Conservation (phyloP, 163 green algal genomes). For the Chlorella variabilis region DNA sequence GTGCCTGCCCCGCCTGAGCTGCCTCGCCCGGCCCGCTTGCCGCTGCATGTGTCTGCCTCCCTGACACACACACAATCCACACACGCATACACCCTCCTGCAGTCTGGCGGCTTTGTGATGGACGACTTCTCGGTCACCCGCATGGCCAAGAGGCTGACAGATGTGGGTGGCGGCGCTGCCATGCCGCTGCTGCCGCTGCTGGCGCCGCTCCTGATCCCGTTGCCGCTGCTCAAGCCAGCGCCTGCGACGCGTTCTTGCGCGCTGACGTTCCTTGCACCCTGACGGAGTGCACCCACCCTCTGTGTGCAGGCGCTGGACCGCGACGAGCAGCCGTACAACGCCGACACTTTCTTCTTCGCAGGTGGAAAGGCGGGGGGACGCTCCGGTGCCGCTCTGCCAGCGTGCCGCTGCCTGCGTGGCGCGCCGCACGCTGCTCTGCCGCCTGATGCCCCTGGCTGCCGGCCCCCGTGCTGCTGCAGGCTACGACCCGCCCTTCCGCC, state of each 20-base stretch:
- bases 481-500: constrained; percentile 66
- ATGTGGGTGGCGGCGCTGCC: neutral
- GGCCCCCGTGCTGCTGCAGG: constrained; percentile 13
- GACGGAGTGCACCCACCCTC: too few species aligned
- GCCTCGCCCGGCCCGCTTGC: neutral
- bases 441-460: neutral
- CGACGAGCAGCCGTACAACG: constrained; percentile 23
- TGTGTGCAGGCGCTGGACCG: constrained; percentile 33
- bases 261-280: too few species aligned
- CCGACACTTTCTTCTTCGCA: constrained; percentile 37
- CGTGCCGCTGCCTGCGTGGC: too few species aligned
- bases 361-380: neutral
- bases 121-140: constrained; percentile 50
- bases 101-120: constrained; percentile 52
- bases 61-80: neutral
- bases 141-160: constrained; percentile 42
- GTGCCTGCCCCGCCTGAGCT: neutral
- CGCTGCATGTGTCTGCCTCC: neutral
- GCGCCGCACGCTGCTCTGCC: neutral
- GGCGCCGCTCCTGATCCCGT: too few species aligned
- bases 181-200: too few species aligned
- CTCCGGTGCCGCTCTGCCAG: neutral
- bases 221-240: too few species aligned
- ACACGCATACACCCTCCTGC: neutral
- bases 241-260: too few species aligned